Evolutionary conservation across 208 protist genomes (phyloP), one percentile per base, ranked within the genome.

Genomic region (Angomonas ambiguus): DNA sequence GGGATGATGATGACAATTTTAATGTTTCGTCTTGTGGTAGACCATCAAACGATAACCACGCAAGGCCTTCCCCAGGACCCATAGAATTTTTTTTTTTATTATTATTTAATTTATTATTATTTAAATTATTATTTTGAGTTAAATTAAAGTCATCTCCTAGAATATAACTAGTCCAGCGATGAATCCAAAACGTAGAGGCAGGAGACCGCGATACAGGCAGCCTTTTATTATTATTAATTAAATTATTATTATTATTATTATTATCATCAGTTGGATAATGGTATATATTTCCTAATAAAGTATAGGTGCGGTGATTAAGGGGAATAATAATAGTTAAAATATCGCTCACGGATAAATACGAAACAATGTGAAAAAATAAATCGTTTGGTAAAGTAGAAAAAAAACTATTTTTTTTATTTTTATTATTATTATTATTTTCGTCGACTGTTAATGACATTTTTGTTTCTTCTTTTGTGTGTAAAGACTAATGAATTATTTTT

Each of bases 301-400:
- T n/a, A 45, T 45, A 45, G 16, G 16, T n/a, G 11, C 38, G 22
- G n/a, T 59, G 13, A 32, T 31, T n/a, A 22, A 31, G 2, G 13
- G 33, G 33, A 59, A 20, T 20, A 16, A 59, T 2, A 5, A 30
- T 31, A 31, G 25, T 32, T 35, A 59, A 16, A 45, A 45, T 45
- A n/a, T 59, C 53, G 5, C 16, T 59, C 34, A 31, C 25, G 53
- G 53, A 59, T 5, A 59, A 30, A 31, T 35, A 59, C 4, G 53
- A 59, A 31, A 59, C 5, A 31, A 59, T 59, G 2, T 35, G 16
- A 24, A 56, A 56, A 30, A 10, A 22, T 56, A 27, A 22, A 56
- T 18, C 24, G 6, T 20, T 56, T 56, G 49, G 16, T 20, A 56
- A 27, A 10, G 20, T 45, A 35, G 3, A 6, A 32, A 4, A 48